phyloP scores from a whole-genome alignment of 1,284 basidiomycete species.

The Ganoderma resinaceum region DNA sequence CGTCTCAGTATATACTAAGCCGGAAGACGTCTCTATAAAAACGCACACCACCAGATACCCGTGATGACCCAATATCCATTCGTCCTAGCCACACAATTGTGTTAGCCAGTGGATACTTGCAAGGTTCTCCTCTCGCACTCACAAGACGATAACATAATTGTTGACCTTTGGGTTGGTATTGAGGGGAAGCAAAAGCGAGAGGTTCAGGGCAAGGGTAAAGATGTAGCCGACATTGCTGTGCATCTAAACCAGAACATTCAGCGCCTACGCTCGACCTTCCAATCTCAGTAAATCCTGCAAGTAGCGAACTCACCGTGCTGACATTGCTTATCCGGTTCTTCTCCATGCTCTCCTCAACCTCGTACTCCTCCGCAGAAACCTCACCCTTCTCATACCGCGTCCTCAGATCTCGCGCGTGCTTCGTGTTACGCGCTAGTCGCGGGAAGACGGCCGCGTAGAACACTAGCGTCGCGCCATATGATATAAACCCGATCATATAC shows the following conservation, averaged over 20 bases:
- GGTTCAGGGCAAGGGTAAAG: constrained; percentile 68
- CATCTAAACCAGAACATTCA: constrained; percentile 47
- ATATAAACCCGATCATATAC: constrained; percentile 84
- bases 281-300: constrained; percentile 1
- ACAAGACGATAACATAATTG: constrained; percentile 73
- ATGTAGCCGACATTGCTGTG: constrained; percentile 83
- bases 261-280: background rate
- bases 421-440: constrained; percentile 81
- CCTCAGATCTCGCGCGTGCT: constrained; percentile 65
- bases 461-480: constrained; percentile 78
- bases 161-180: constrained; percentile 70
- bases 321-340: constrained; percentile 89
- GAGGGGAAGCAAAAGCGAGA: constrained; percentile 79
- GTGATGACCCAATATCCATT: constrained; percentile 78
- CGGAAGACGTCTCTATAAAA: background rate
- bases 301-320: constrained; percentile 65
- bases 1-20: background rate
- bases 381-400: constrained; percentile 67
- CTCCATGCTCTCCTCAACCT: constrained; percentile 79
- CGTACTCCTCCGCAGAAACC: constrained; percentile 68
- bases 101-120: background rate
- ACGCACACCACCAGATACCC: constrained; percentile 85
- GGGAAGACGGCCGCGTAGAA: constrained; percentile 89
- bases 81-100: constrained; percentile 49
- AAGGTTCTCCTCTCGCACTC: constrained; percentile 35